A percentile compares a stretch with the other conserved stretches of the same genome.
These are phyloP conservation scores for Xylariaceae sp. DNA, from an alignment of 2,329 filamentous ascomycete genomes.

Conservation along the genomic window DNA sequence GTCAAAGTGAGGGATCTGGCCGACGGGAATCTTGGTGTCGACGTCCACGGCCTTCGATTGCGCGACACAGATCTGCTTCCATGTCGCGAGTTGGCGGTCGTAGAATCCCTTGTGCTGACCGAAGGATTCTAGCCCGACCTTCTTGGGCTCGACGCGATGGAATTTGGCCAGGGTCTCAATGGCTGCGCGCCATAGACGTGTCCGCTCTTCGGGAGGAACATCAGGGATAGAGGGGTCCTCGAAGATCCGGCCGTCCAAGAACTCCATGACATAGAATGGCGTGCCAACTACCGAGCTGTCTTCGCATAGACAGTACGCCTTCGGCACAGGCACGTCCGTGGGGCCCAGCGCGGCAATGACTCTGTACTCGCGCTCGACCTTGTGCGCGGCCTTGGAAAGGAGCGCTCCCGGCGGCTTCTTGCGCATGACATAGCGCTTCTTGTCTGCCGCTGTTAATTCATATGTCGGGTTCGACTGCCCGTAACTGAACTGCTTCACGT, in stretches of 20 bases:
- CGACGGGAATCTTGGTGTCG: conserved; percentile 71
- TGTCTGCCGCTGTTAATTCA: conserved; percentile 69
- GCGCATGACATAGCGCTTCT: conserved; percentile 76
- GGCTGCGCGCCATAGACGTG: conserved; percentile 79
- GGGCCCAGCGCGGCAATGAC: conserved; percentile 75
- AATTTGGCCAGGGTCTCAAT: conserved; percentile 78
- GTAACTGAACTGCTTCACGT: conserved; percentile 95
- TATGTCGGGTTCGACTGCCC: conserved; percentile 98
- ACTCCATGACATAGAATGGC: conserved; percentile 96
- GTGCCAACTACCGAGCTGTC: conserved; percentile 77
- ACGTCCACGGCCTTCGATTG: conserved; percentile 72
- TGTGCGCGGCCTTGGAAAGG: conserved; percentile 88
- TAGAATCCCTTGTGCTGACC: conserved; percentile 77
- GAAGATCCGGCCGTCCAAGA: conserved; percentile 88
- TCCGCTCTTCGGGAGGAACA: conserved; percentile 63
- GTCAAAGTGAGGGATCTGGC: conserved; percentile 75
- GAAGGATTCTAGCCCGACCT: conserved; percentile 65
- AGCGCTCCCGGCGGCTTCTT: conserved; percentile 97
- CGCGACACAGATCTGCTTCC: conserved; percentile 67
- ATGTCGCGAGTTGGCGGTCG: conserved; percentile 76
- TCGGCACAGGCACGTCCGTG: conserved; percentile 82
- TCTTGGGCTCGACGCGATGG: conserved; percentile 64
- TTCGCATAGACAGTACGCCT: conserved; percentile 78
- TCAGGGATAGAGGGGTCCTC: conserved; percentile 78
- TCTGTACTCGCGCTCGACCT: conserved; percentile 91